Base-by-base conservation (phyloP, 176 grass and related monocot species). In the Aegilops sharonensis region DNA sequence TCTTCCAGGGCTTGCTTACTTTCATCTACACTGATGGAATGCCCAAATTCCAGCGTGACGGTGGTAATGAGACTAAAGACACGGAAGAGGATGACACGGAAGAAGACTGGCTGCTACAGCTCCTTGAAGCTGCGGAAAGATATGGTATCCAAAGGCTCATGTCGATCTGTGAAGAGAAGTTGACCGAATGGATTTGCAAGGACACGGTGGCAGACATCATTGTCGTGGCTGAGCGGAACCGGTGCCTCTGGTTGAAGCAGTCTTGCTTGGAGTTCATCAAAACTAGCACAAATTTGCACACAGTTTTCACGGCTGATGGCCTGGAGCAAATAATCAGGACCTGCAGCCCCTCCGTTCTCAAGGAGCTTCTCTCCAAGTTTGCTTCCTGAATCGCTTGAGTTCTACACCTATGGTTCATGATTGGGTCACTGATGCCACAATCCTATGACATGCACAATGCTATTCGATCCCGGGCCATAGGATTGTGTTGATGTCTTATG, bases 321-420 rank as follows among this genome's bases (percentile, higher is more conserved):
- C 12, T 73, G 11, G 70, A 45, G 9, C 21, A 73, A n/a, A 43
- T 73, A 12, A 45, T 25, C 11, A n/a, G 11, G 2, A 24, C n/a
- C 11, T 45, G 39, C 69, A 72, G 17, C 11, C 39, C 39, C 11
- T 73, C 70, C 5, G 11, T 11, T 43, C 39, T 73, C 11, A 73
- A 73, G 71, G 40, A 74, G 40, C 71, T 74, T 40, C 5, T 74
- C n/a, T 74, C 40, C 6, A 74, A 74, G 40, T 74, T 74, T 47
- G 40, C 71, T 24, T 42, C 37, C 5, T 43, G 40, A 43, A 14
- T 43, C 11, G 0, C 68, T 37, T 9, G 0, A 71, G 2, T 56
- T 56, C 52, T 56, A 71, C 6, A 69, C 66, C 67, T 37, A 11
- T 24, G 36, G 36, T 24, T 24, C 21, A 3, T 72, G 21, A 39